Conservation (phyloP, 1,284 basidiomycete species). For the Malassezia slooffiae region DNA sequence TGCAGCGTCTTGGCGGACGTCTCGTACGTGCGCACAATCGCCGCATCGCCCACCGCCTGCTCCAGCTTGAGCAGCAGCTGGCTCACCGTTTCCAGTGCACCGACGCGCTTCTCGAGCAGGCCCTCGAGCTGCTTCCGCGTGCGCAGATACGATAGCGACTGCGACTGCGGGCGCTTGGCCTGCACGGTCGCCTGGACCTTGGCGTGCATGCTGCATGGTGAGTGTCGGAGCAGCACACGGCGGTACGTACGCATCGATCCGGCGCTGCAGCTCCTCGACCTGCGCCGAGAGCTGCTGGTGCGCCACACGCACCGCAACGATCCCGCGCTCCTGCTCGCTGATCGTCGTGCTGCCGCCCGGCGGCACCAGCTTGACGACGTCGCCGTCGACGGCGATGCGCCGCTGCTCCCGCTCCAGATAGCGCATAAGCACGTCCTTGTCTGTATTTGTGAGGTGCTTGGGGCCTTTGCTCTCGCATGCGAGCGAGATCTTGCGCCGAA, state of each 20-base stretch:
- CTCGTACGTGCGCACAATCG: constrained; percentile 78
- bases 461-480: too few relatives aligned
- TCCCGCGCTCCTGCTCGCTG: constrained; percentile 60
- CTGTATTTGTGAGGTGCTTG: constrained; percentile 48
- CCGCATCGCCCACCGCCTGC: constrained; percentile 71
- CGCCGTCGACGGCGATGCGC: not conserved
- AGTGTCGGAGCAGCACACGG: not conserved
- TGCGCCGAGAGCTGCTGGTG: constrained; percentile 59
- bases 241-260: constrained; percentile 57
- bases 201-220: constrained; percentile 54
- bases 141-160: constrained; percentile 65
- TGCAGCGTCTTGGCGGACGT: constrained; percentile 66
- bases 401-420: constrained; percentile 62
- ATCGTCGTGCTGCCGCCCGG: constrained; percentile 44
- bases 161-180: constrained; percentile 57
- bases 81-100: constrained; percentile 62
- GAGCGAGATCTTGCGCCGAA: too few relatives aligned
- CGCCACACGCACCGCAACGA: constrained; percentile 63
- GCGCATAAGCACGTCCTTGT: constrained; percentile 61
- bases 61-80: constrained; percentile 70
- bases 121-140: constrained; percentile 70
- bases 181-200: constrained; percentile 59
- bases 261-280: constrained; percentile 57
- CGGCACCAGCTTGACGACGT: constrained; percentile 23
- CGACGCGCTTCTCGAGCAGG: constrained; percentile 62